Evolutionary conservation across 163 green algal genomes (phyloP).

Genomic region (Dunaliella salina): DNA sequence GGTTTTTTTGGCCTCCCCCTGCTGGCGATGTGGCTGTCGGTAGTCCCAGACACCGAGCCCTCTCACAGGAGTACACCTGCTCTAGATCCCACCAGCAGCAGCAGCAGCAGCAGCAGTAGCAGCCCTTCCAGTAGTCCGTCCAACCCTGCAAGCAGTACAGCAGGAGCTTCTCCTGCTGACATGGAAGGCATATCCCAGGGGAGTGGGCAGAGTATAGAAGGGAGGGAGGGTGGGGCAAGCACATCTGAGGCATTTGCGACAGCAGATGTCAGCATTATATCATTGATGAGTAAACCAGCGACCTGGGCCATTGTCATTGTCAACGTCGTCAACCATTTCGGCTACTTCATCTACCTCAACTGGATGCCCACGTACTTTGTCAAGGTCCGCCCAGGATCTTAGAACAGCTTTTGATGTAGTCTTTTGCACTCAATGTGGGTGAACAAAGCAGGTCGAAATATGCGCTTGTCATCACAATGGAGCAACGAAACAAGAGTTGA

Average conservation of each 20-base stretch:
- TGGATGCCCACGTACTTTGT: conserved; percentile 87
- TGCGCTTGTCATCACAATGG: too few relatives aligned
- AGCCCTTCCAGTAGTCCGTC: not conserved
- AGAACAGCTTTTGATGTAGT: too few relatives aligned
- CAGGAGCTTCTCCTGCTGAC: conserved; percentile 5
- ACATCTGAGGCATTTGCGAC: not conserved
- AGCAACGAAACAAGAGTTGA: too few relatives aligned
- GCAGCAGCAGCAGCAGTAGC: conserved; percentile 15
- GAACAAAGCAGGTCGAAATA: too few relatives aligned
- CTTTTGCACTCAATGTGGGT: too few relatives aligned
- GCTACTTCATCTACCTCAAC: conserved; percentile 88
- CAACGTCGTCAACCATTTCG: conserved; percentile 85
- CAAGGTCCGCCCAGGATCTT: conserved; percentile 30
- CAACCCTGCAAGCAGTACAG: not conserved
- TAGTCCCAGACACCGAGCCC: conserved; percentile 43
- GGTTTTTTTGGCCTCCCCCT: conserved; percentile 63
- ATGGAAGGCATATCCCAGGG: not conserved
- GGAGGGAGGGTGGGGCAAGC: not conserved
- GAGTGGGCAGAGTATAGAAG: not conserved
- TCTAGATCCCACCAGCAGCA: conserved; percentile 1
- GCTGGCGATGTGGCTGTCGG: conserved; percentile 65
- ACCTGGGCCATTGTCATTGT: conserved; percentile 81
- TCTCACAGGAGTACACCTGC: not conserved
- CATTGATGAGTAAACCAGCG: conserved; percentile 43
- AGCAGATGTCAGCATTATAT: not conserved